Conservation (phyloP, 140 eudicot species). For the Bidens hawaiensis region DNA sequence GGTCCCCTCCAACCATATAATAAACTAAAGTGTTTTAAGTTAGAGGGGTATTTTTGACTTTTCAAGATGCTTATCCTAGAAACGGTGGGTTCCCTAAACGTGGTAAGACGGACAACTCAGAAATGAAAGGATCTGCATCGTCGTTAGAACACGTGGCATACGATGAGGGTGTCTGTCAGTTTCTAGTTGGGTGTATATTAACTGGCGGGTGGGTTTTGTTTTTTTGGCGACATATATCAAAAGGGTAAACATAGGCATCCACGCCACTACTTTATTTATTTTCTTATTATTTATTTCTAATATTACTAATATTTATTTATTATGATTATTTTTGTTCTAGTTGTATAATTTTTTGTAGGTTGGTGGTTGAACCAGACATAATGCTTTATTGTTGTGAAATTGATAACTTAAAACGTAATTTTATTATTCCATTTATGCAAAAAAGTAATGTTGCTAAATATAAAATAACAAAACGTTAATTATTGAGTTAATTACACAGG, state of each 20-base stretch:
- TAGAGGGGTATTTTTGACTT: neutral
- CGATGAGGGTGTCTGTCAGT: slow-evolving; percentile 8
- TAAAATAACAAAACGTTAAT: too few relatives aligned
- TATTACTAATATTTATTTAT: neutral
- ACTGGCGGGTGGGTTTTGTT: slow-evolving; percentile 27
- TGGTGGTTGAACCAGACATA: too few relatives aligned
- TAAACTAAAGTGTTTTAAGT: too few relatives aligned
- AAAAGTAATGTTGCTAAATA: too few relatives aligned
- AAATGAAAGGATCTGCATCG: slow-evolving; percentile 16
- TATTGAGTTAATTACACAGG: too few relatives aligned
- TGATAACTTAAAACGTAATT: too few relatives aligned
- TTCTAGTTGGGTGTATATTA: slow-evolving; percentile 21
- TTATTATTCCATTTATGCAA: too few relatives aligned
- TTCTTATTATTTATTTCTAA: neutral
- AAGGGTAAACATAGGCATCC: slow-evolving; percentile 6
- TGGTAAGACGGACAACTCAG: slow-evolving; percentile 26
- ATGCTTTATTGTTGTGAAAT: too few relatives aligned
- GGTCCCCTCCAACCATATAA: too few relatives aligned
- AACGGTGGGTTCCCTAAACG: slow-evolving; percentile 19
- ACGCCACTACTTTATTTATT: neutral
- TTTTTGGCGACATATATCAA: neutral
- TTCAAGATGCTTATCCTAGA: slow-evolving; percentile 6
- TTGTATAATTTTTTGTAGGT: neutral
- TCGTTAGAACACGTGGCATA: slow-evolving; percentile 16
- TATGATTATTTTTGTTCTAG: neutral